Percentiles rank a stretch among this genome's conserved stretches.
Conservation (phyloP, 2,329 filamentous ascomycete genomes). For the Huntiella savannae region DNA sequence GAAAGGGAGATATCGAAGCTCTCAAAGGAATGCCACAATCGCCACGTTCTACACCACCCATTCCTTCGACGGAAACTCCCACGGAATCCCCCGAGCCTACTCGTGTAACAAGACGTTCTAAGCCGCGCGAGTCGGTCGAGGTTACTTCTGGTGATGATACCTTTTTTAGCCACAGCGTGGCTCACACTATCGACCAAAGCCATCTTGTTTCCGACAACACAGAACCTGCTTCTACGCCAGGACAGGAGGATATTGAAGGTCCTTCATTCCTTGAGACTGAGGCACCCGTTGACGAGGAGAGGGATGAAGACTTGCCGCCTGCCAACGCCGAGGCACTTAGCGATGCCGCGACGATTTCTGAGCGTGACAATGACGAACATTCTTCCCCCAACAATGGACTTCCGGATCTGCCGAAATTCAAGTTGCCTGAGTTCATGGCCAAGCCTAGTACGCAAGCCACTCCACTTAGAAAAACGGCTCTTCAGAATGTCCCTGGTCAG, state of each 20-base stretch:
- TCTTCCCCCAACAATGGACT: neutral
- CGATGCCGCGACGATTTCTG: conserved; percentile 9
- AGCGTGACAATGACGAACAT: neutral
- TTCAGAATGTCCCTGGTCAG: conserved; percentile 2
- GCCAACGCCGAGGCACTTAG: conserved; percentile 5
- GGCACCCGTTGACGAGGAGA: neutral
- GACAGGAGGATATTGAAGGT: neutral
- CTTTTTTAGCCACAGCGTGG: conserved; percentile 10
- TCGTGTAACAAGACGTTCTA: too few species aligned
- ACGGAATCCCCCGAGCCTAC: too few species aligned
- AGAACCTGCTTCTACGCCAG: neutral
- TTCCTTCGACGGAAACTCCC: too few species aligned
- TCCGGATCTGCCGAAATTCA: neutral
- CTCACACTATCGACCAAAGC: conserved; percentile 11
- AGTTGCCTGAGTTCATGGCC: too few species aligned
- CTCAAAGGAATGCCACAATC: neutral
- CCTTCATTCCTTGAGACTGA: too few species aligned
- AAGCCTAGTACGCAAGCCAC: neutral
- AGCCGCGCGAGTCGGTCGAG: too few species aligned
- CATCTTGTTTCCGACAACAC: conserved; percentile 1
- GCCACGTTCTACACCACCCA: too few species aligned
- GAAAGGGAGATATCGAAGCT: neutral
- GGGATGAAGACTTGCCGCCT: neutral
- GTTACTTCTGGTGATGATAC: neutral
- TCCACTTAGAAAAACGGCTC: neutral